phyloP scores from a whole-genome alignment of 2,329 filamentous ascomycete genomes.

The Fusarium pseudonygamai region DNA sequence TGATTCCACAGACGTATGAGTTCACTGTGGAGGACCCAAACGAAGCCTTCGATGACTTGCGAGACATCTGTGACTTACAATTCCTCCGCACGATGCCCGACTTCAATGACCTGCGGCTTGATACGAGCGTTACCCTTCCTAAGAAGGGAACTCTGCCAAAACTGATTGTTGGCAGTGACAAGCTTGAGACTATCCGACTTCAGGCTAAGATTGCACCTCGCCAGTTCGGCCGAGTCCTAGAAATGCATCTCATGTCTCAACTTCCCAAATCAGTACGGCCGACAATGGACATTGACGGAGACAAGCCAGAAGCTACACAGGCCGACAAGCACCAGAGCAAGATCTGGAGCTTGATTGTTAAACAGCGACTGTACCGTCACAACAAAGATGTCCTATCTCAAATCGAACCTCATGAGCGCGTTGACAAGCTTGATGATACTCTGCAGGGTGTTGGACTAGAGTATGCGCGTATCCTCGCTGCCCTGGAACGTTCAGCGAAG shows the following conservation, averaged over 20 bases:
- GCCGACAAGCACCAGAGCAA: slow-evolving; percentile 70
- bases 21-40: slow-evolving; percentile 96
- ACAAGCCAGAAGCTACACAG: slow-evolving; percentile 56
- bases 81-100: slow-evolving; percentile 68
- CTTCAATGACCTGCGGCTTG: slow-evolving; percentile 66
- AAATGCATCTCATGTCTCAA: slow-evolving; percentile 76
- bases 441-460: slow-evolving; percentile 75
- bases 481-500: slow-evolving; percentile 52
- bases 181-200: slow-evolving; percentile 65
- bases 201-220: slow-evolving; percentile 77
- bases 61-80: slow-evolving; percentile 77
- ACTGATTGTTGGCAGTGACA: slow-evolving; percentile 66
- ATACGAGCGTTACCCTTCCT: slow-evolving; percentile 61
- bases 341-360: slow-evolving; percentile 79
- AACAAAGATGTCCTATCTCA: slow-evolving; percentile 77
- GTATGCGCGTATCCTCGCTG: slow-evolving; percentile 72
- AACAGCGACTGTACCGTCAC: slow-evolving; percentile 78
- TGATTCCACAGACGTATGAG: slow-evolving; percentile 76
- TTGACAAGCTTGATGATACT: slow-evolving; percentile 77
- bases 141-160: slow-evolving; percentile 57
- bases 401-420: slow-evolving; percentile 72
- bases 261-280: slow-evolving; percentile 67
- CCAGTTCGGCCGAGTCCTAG: slow-evolving; percentile 79
- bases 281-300: slow-evolving; percentile 55
- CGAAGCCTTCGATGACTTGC: slow-evolving; percentile 82